These are phyloP conservation scores for Chloranthus sessilifolius DNA, from an alignment of 164 flowering plant species.

Conservation along the genomic window DNA sequence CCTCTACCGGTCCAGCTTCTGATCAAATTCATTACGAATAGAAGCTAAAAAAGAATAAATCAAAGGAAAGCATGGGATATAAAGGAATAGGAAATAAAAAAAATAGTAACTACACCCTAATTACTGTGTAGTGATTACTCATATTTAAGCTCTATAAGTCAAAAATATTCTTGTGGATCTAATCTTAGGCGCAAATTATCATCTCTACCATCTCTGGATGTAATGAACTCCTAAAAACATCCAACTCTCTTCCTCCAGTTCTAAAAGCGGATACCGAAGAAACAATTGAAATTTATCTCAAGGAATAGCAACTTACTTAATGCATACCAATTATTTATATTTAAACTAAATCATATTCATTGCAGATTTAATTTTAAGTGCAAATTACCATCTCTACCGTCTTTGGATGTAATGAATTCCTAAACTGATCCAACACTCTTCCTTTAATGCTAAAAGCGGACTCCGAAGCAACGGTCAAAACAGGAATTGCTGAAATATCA, in stretches of 20 bases:
- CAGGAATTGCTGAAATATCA: conserved; percentile 13
- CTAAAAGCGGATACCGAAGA: neutral
- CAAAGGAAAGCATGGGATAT: too few relatives aligned
- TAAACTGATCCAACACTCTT: conserved; percentile 6
- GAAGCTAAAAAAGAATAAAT: too few relatives aligned
- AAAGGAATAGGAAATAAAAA: too few relatives aligned
- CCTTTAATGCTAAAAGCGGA: conserved; percentile 1
- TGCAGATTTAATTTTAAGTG: neutral
- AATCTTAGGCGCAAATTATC: conserved; percentile 6
- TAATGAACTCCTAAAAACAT: conserved; percentile 9
- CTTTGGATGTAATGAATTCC: conserved; percentile 6
- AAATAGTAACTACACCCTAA: too few relatives aligned
- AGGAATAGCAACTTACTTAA: too few relatives aligned
- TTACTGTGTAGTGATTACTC: too few relatives aligned
- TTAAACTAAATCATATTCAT: conserved; percentile 1
- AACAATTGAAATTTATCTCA: conserved; percentile 7
- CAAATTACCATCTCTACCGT: conserved; percentile 7
- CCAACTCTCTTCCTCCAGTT: conserved; percentile 4
- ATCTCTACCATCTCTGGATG: neutral
- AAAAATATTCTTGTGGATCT: neutral
- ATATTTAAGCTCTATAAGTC: too few relatives aligned
- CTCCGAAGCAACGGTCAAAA: conserved; percentile 7
- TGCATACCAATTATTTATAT: too few relatives aligned
- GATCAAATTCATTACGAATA: too few relatives aligned
- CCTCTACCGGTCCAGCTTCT: too few relatives aligned